Conservation (phyloP, 176 grass and related monocot species). For the Eragrostis nindensis region DNA sequence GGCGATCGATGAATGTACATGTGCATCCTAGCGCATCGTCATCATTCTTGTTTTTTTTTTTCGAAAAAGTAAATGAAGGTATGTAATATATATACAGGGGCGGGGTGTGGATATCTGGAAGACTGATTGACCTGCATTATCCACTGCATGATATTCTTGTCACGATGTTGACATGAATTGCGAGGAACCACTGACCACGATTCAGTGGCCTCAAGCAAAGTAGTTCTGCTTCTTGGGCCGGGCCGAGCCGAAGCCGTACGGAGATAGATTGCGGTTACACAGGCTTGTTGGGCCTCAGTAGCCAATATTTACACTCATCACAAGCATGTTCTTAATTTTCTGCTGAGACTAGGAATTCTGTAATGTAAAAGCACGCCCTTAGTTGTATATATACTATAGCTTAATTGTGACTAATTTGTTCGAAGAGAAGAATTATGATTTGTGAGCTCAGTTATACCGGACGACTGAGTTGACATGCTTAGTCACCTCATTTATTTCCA, state of each 20-base stretch:
- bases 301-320: neutral
- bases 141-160: neutral
- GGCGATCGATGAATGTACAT: no score
- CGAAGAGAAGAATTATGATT: no score
- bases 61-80: neutral
- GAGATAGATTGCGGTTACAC: neutral
- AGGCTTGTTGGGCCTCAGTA: neutral
- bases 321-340: neutral
- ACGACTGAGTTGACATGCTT: no score
- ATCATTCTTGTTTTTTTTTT: no score
- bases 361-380: no score
- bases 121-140: neutral
- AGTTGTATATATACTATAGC: no score
- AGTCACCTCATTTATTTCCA: no score
- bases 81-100: neutral
- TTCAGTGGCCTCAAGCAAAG: neutral
- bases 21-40: no score
- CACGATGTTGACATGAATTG: neutral
- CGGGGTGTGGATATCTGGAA: neutral
- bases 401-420: no score
- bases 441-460: no score
- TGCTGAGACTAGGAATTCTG: no score
- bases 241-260: neutral
- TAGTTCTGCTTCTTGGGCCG: neutral
- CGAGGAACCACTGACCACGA: no score